Percentiles rank a stretch among this genome's conserved stretches.
Conservation (phyloP, 352 stramenopile species). For the Globisporangium ultimum region DNA sequence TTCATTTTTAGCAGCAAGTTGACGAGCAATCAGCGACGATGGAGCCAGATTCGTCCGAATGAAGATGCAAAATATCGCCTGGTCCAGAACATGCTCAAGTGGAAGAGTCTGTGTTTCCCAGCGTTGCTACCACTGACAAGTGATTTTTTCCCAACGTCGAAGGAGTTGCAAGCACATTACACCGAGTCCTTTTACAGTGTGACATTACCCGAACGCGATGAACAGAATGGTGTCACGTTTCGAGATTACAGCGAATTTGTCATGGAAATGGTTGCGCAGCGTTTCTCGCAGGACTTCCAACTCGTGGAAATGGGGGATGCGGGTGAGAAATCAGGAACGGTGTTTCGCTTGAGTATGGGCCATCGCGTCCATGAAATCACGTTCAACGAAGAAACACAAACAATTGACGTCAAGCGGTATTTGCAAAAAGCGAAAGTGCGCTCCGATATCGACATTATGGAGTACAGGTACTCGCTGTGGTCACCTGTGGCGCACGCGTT, state of each 20-base stretch:
- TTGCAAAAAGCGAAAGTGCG: conserved; percentile 52
- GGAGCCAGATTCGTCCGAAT: conserved; percentile 91
- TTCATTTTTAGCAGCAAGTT: conserved; percentile 80
- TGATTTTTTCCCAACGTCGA: conserved; percentile 81
- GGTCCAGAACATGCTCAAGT: conserved; percentile 92
- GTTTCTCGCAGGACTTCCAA: conserved; percentile 85
- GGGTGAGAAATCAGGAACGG: conserved; percentile 25
- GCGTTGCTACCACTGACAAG: conserved; percentile 92
- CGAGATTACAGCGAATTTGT: conserved; percentile 77
- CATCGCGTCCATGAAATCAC: conserved; percentile 87
- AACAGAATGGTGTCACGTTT: conserved; percentile 61
- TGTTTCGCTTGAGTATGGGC: conserved; percentile 82
- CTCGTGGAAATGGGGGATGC: conserved; percentile 63
- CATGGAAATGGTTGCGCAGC: conserved; percentile 83
- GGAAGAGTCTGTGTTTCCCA: conserved; percentile 95
- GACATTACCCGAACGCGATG: conserved; percentile 67
- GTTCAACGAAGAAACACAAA: conserved; percentile 85
- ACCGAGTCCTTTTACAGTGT: conserved; percentile 86
- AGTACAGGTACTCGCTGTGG: conserved; percentile 83
- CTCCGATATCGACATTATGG: conserved; percentile 76
- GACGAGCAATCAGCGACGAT: conserved; percentile 93
- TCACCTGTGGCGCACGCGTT: conserved; percentile 64
- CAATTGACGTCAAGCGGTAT: conserved; percentile 85
- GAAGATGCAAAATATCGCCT: conserved; percentile 56
- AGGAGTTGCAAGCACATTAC: conserved; percentile 81